phyloP scores from a whole-genome alignment of 192 early-diverging fungal species.

The Mortierella claussenii region DNA sequence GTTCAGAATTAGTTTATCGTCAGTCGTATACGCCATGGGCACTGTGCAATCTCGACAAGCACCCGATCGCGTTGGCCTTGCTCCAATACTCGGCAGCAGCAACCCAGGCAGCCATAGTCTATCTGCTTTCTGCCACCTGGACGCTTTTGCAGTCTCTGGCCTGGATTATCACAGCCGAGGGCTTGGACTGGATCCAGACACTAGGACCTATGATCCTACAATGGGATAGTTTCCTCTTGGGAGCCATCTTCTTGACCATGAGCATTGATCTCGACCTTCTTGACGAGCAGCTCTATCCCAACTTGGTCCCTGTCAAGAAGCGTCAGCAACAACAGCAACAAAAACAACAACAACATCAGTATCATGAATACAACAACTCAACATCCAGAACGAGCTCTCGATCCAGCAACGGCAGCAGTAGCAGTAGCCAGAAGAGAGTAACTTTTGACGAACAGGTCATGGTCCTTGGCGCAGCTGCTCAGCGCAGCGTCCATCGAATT shows the following conservation, averaged over 20 bases:
- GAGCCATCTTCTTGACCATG: slow-evolving; percentile 29
- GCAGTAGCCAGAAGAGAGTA: too few relatives aligned
- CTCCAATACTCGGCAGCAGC: slow-evolving; percentile 25
- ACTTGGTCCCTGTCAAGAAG: slow-evolving; percentile 1
- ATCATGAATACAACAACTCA: background rate
- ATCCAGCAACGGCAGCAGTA: too few relatives aligned
- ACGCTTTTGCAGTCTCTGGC: slow-evolving; percentile 19
- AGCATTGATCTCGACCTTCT: slow-evolving; percentile 16
- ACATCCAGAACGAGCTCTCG: background rate
- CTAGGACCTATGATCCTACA: slow-evolving; percentile 14
- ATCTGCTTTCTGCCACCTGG: slow-evolving; percentile 16
- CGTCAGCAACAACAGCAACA: slow-evolving; percentile 2
- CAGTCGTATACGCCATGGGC: too few relatives aligned
- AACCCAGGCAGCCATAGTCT: slow-evolving; percentile 6
- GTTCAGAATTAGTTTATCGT: too few relatives aligned
- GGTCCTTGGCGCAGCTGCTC: slow-evolving; percentile 27
- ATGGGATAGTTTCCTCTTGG: slow-evolving; percentile 36
- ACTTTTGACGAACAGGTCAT: slow-evolving; percentile 37
- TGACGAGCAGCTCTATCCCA: slow-evolving; percentile 6
- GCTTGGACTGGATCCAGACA: slow-evolving; percentile 24
- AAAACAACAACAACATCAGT: background rate
- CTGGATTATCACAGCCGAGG: slow-evolving; percentile 5
- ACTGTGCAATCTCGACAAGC: too few relatives aligned
- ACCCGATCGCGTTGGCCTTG: slow-evolving; percentile 5
- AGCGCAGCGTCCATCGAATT: background rate